phyloP scores from a whole-genome alignment of 805 yeast genomes.

The Wickerhamomyces bisporus region DNA sequence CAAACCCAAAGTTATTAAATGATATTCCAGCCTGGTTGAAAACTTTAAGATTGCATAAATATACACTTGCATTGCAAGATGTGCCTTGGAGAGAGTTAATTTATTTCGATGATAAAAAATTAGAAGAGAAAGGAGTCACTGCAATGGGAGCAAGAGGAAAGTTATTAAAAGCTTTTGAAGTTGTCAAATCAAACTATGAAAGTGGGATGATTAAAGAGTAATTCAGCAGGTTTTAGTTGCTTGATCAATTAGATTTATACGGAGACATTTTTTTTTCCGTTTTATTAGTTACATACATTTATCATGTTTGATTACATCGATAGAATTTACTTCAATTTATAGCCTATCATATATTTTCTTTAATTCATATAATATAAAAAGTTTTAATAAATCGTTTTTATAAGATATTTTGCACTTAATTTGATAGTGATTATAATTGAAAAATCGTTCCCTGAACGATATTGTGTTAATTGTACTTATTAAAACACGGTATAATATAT shows the following conservation, averaged over 20 bases:
- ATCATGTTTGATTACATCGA: not conserved
- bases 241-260: not conserved
- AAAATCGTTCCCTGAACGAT: no score
- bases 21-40: slow-evolving; percentile 94
- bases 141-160: slow-evolving; percentile 97
- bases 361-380: no score
- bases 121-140: slow-evolving; percentile 77
- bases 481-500: no score
- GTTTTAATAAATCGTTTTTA: no score
- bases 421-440: no score
- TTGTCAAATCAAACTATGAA: slow-evolving; percentile 58
- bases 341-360: no score
- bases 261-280: not conserved
- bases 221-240: no score
- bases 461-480: no score
- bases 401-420: no score
- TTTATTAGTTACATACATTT: no score
- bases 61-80: slow-evolving; percentile 76
- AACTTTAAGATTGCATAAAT: slow-evolving; percentile 84
- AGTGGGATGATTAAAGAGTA: slow-evolving; percentile 29
- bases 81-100: slow-evolving; percentile 78
- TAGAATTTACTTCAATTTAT: no score
- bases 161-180: slow-evolving; percentile 84
- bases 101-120: slow-evolving; percentile 57
- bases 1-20: slow-evolving; percentile 49